These are phyloP conservation scores for Pyrus bretschneideri DNA, from an alignment of 306 rosid genomes.

Conservation along the genomic window DNA sequence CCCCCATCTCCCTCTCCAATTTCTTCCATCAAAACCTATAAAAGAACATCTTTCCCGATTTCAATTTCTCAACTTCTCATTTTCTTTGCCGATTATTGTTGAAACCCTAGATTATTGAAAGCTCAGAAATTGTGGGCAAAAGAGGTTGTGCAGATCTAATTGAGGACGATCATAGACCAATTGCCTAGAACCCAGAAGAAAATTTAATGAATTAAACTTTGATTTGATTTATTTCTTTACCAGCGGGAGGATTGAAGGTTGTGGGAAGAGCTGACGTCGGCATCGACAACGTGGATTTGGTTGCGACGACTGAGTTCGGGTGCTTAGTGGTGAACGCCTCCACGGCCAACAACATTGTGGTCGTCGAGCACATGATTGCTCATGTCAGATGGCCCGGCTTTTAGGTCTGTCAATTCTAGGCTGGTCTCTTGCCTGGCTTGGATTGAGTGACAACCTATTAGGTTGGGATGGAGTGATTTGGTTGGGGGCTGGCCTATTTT, in stretches of 20 bases:
- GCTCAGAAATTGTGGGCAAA: neutral
- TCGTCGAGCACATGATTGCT: constrained; percentile 93
- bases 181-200: neutral
- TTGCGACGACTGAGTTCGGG: constrained; percentile 96
- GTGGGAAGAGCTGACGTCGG: constrained; percentile 98
- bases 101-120: neutral
- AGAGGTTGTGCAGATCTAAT: neutral
- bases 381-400: constrained; percentile 1
- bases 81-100: neutral
- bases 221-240: constrained; percentile 2
- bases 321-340: constrained; percentile 95
- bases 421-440: too few relatives aligned
- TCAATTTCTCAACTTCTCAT: neutral
- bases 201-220: neutral
- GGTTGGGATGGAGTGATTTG: too few relatives aligned
- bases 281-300: constrained; percentile 95
- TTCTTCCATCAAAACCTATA: neutral
- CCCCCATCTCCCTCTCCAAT: neutral
- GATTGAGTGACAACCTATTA: too few relatives aligned
- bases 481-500: too few relatives aligned
- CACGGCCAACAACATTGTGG: constrained; percentile 91
- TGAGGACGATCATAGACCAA: neutral
- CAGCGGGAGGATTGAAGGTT: constrained; percentile 81
- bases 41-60: neutral
- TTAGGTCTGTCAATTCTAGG: too few relatives aligned